Conservation (phyloP, 2,329 filamentous ascomycete species). For the Fusarium coicis region DNA sequence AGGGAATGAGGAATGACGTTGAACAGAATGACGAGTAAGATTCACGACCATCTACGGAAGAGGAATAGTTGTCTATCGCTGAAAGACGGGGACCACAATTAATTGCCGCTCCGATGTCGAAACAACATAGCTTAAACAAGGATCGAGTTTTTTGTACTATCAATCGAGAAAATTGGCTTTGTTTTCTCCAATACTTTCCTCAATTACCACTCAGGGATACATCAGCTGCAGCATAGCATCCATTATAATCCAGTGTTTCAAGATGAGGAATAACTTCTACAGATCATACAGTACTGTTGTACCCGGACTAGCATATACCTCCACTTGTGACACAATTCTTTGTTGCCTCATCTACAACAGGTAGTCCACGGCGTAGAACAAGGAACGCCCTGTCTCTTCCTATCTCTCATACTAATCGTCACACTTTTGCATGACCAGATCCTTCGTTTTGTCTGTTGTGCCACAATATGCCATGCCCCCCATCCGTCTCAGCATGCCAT, state of each 20-base stretch:
- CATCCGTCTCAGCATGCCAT: conserved; percentile 7
- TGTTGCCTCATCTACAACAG: conserved; percentile 24
- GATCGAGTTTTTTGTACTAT: conserved; percentile 20
- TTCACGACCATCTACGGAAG: not conserved
- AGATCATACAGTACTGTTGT: not conserved
- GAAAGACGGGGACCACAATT: conserved; percentile 18
- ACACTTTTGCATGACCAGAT: not conserved
- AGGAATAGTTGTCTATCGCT: conserved; percentile 7
- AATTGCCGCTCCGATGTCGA: conserved; percentile 19
- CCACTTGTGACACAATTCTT: conserved; percentile 5
- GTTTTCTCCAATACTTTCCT: not conserved
- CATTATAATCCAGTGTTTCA: not conserved
- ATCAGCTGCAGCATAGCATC: not conserved
- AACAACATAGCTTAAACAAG: conserved; percentile 2
- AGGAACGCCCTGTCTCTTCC: conserved; percentile 18
- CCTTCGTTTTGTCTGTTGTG: not conserved
- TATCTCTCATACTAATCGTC: not conserved
- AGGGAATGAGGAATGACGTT: conserved; percentile 29
- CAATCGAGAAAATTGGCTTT: conserved; percentile 3
- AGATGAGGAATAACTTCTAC: not conserved
- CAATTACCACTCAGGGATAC: not conserved
- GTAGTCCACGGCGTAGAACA: conserved; percentile 22
- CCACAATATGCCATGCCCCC: conserved; percentile 9
- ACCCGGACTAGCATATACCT: not conserved
- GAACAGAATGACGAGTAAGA: conserved; percentile 25